A percentile compares a stretch with the other conserved stretches of the same genome.
Evolutionary conservation across 2,329 filamentous ascomycete species (phyloP).

Genomic region (Leptographium galeiforme): DNA sequence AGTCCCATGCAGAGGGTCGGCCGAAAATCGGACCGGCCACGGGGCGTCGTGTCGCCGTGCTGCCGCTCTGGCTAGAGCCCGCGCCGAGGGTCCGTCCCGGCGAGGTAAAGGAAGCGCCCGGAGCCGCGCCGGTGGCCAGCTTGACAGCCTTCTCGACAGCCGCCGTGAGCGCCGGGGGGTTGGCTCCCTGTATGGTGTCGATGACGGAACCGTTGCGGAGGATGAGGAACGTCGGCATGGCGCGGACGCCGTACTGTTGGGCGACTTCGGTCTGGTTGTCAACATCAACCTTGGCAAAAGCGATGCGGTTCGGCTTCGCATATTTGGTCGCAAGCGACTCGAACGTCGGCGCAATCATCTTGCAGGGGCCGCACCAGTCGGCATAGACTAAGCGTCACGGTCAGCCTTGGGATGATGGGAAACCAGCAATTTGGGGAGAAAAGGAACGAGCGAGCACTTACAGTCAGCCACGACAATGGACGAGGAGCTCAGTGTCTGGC

Average conservation of each 20-base stretch:
- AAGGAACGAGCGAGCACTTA: conserved; percentile 20
- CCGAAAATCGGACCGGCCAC: background rate
- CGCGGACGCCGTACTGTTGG: conserved; percentile 62
- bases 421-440: background rate
- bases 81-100: conserved; percentile 46
- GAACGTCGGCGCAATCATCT: conserved; percentile 79
- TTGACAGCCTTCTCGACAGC: conserved; percentile 61
- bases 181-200: conserved; percentile 69
- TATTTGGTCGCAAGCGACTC: conserved; percentile 70
- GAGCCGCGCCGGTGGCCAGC: conserved; percentile 28
- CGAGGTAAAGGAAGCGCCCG: conserved; percentile 36
- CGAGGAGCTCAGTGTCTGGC: conserved; percentile 55
- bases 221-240: conserved; percentile 91
- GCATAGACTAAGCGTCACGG: conserved; percentile 57
- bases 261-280: conserved; percentile 70
- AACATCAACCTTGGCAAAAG: conserved; percentile 86
- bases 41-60: background rate
- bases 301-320: conserved; percentile 67
- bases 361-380: conserved; percentile 91
- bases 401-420: conserved; percentile 9
- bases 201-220: conserved; percentile 63
- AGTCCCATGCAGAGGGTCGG: conserved; percentile 16
- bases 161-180: conserved; percentile 59
- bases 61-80: conserved; percentile 11
- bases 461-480: conserved; percentile 82